Conservation (phyloP, 169 alveolate species). For the Eimeria necatrix region DNA sequence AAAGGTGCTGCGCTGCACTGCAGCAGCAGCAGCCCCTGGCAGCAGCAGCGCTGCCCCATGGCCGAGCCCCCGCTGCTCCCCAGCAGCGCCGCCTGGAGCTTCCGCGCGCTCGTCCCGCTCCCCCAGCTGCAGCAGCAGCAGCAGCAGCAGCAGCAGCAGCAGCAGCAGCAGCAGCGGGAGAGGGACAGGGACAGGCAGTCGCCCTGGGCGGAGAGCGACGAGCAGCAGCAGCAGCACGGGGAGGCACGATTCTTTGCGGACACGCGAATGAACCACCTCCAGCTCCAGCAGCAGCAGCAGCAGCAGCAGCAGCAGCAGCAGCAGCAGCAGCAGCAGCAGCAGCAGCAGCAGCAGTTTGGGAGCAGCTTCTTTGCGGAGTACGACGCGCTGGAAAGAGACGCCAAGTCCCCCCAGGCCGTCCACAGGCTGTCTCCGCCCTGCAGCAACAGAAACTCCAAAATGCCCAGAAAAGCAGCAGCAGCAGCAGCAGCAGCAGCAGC, state of each 20-base stretch:
- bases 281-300: constrained; percentile 24
- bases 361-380: no score
- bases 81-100: no score
- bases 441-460: neutral
- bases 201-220: neutral
- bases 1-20: constrained; percentile 57
- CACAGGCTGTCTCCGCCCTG: neutral
- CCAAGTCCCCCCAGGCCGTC: no score
- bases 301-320: constrained; percentile 36
- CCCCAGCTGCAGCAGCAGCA: neutral
- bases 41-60: no score
- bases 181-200: neutral
- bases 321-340: constrained; percentile 18
- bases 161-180: neutral
- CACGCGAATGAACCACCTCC: no score
- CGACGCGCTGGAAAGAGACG: no score
- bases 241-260: no score
- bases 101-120: no score
- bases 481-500: neutral
- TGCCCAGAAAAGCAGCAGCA: no score
- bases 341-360: neutral
- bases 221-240: constrained; percentile 2
- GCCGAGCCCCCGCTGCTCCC: no score
- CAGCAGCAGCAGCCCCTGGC: no score
- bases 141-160: constrained; percentile 45